Evolutionary conservation across 2,329 filamentous ascomycete species (phyloP).

Genomic region (Calonectria pseudoturangicola): DNA sequence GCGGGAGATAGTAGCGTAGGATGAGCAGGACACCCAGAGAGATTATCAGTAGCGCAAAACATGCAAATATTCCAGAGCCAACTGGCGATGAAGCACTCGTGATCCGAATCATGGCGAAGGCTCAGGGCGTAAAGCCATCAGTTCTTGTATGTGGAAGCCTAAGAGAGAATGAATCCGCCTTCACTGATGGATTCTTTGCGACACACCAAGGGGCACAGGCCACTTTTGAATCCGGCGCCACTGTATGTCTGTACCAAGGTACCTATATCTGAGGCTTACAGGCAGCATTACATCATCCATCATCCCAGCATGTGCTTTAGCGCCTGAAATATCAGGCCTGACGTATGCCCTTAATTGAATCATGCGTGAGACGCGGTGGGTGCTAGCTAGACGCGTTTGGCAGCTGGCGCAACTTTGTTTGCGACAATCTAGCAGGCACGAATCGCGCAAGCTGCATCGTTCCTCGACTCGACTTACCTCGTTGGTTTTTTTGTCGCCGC

Average conservation of each 20-base stretch:
- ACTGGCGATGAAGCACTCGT: conserved; percentile 77
- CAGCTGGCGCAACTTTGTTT: conserved; percentile 34
- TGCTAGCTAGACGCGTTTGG: conserved; percentile 34
- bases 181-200: conserved; percentile 47
- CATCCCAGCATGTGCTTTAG: conserved; percentile 41
- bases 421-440: conserved; percentile 19
- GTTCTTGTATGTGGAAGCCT: conserved; percentile 51
- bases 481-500: background rate
- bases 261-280: conserved; percentile 1
- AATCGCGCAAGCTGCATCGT: conserved; percentile 15
- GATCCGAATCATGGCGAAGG: conserved; percentile 70
- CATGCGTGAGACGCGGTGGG: conserved; percentile 47
- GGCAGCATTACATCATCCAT: conserved; percentile 53
- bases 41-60: conserved; percentile 82
- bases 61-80: conserved; percentile 86
- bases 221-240: conserved; percentile 30
- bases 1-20: conserved; percentile 90
- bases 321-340: conserved; percentile 47
- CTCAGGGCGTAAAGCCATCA: conserved; percentile 55
- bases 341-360: conserved; percentile 51
- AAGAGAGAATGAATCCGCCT: conserved; percentile 34
- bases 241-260: conserved; percentile 36
- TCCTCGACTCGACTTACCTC: conserved; percentile 14
- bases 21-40: conserved; percentile 87
- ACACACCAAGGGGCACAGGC: conserved; percentile 52